Evolutionary conservation across 108 stramenopile genomes (phyloP).

Genomic region (Aurantiochytrium sp.): DNA sequence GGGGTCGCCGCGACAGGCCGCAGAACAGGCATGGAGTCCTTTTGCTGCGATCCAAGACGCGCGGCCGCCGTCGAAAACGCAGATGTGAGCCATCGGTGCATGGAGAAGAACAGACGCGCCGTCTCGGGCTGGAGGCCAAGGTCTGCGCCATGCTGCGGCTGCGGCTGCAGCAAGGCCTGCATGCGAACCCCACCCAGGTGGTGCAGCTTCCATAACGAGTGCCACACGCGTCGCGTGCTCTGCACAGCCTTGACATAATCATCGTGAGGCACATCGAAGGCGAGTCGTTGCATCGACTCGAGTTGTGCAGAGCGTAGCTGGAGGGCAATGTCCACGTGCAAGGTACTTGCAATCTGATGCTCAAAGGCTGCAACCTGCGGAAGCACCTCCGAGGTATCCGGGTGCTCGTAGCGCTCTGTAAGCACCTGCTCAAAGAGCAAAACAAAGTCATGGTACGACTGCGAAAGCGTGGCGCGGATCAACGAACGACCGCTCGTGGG

Average conservation of each 20-base stretch:
- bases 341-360: neutral
- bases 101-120: neutral
- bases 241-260: neutral
- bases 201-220: neutral
- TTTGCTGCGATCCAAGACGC: neutral
- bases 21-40: neutral
- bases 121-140: neutral
- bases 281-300: neutral
- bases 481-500: neutral
- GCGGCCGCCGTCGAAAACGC: neutral
- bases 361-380: neutral
- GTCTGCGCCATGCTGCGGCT: neutral
- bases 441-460: neutral
- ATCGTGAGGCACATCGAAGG: neutral
- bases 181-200: neutral
- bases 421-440: neutral
- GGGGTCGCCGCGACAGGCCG: neutral
- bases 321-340: neutral
- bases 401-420: neutral
- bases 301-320: neutral
- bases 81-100: neutral
- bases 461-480: neutral
- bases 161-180: neutral
- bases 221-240: neutral
- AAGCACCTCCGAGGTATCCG: neutral